Conservation (phyloP, 2,329 filamentous ascomycete species). For the Scleromitrula shiraiana region DNA sequence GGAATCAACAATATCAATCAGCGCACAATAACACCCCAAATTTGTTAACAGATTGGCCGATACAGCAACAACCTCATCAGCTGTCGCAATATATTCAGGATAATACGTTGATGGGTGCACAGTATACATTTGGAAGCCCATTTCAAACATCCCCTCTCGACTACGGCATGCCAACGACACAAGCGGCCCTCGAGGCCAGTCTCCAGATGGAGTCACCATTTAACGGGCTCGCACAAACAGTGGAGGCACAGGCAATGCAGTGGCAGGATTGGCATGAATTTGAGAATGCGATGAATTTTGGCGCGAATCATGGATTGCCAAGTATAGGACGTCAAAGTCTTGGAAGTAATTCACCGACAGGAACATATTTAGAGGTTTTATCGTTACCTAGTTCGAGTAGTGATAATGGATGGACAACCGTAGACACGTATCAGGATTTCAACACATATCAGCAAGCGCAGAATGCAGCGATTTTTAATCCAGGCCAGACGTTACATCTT, state of each 20-base stretch:
- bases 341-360: constrained; percentile 62
- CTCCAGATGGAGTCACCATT: constrained; percentile 58
- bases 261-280: constrained; percentile 79
- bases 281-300: constrained; percentile 54
- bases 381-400: constrained; percentile 73
- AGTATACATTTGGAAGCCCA: constrained; percentile 25
- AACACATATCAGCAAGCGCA: constrained; percentile 57
- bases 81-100: constrained; percentile 29
- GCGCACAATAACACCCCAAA: constrained; percentile 39
- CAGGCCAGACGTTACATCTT: constrained; percentile 80
- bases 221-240: constrained; percentile 47
- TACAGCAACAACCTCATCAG: constrained; percentile 33
- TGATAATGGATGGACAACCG: constrained; percentile 79
- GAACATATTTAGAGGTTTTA: constrained; percentile 76
- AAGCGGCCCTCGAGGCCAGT: constrained; percentile 52
- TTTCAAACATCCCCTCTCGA: constrained; percentile 29
- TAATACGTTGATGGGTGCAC: constrained; percentile 28
- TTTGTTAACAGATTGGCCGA: constrained; percentile 53
- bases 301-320: constrained; percentile 38
- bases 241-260: constrained; percentile 49
- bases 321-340: constrained; percentile 40
- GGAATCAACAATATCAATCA: constrained; percentile 32
- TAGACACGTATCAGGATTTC: constrained; percentile 67
- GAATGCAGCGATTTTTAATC: constrained; percentile 71
- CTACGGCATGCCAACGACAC: constrained; percentile 41